These are phyloP conservation scores for Phialophora chinensis DNA, from an alignment of 2,329 filamentous ascomycete species.

Conservation along the genomic window DNA sequence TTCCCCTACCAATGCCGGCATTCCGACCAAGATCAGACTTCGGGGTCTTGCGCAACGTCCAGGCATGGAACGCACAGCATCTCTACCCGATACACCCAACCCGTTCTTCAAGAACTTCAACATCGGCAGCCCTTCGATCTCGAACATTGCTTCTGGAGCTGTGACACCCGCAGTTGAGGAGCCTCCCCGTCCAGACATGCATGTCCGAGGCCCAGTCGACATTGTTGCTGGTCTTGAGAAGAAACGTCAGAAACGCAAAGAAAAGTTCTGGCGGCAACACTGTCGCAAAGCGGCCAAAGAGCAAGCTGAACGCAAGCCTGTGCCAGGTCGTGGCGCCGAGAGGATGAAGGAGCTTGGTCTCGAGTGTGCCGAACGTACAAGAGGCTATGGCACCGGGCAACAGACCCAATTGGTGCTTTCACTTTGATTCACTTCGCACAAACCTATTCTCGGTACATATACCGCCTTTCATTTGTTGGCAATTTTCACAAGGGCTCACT, in stretches of 20 bases:
- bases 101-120: conserved; percentile 61
- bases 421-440: conserved; percentile 52
- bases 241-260: conserved; percentile 88
- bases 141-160: conserved; percentile 37
- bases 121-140: conserved; percentile 44
- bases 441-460: conserved; percentile 26
- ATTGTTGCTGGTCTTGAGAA: conserved; percentile 96
- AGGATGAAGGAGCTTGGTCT: conserved; percentile 92
- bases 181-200: conserved; percentile 57
- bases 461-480: conserved; percentile 24
- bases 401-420: conserved; percentile 72
- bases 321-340: conserved; percentile 86
- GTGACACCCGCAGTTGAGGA: conserved; percentile 34
- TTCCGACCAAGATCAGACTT: conserved; percentile 50
- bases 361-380: conserved; percentile 82
- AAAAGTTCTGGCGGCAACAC: conserved; percentile 89
- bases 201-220: conserved; percentile 91
- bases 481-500: conserved; percentile 18
- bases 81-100: conserved; percentile 78
- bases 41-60: conserved; percentile 66
- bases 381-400: conserved; percentile 63
- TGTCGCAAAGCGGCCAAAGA: conserved; percentile 79
- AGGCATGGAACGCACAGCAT: conserved; percentile 76
- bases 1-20: conserved; percentile 47
- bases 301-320: conserved; percentile 69